Evolutionary conservation across 2,329 filamentous ascomycete species (phyloP).

Genomic region (Microdochium paspali): DNA sequence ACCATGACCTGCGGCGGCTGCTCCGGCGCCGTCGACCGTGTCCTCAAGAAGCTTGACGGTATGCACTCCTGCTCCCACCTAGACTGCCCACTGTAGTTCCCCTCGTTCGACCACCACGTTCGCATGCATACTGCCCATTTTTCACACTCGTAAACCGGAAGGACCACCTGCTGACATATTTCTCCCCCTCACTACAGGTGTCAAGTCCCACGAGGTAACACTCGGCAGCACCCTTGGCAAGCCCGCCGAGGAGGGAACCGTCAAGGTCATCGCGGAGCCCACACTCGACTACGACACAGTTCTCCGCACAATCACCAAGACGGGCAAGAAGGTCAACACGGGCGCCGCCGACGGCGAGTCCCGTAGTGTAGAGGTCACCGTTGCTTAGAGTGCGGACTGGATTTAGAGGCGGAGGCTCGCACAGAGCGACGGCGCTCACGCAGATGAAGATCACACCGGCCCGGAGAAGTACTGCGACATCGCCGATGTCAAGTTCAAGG

Average conservation of each 20-base stretch:
- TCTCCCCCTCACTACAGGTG: too few relatives aligned
- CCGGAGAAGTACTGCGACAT: too few relatives aligned
- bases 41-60: slow-evolving; percentile 90
- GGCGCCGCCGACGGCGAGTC: slow-evolving; percentile 60
- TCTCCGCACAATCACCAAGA: slow-evolving; percentile 85
- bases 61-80: slow-evolving; percentile 22
- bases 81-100: too few relatives aligned
- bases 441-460: too few relatives aligned
- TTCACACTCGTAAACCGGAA: slow-evolving; percentile 1
- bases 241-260: slow-evolving; percentile 56
- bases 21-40: slow-evolving; percentile 85
- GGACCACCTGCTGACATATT: too few relatives aligned
- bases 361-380: slow-evolving; percentile 38
- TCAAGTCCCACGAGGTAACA: slow-evolving; percentile 78
- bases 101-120: neutral
- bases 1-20: slow-evolving; percentile 93
- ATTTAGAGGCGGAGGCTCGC: too few relatives aligned
- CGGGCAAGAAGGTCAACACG: slow-evolving; percentile 81
- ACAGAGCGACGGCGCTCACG: too few relatives aligned
- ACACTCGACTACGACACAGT: slow-evolving; percentile 70
- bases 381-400: too few relatives aligned
- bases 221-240: slow-evolving; percentile 47
- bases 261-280: slow-evolving; percentile 56
- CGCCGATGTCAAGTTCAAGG: too few relatives aligned
- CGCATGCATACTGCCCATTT: neutral